A percentile compares a stretch with the other conserved stretches of the same genome.
phyloP scores from a whole-genome alignment of 495 filamentous ascomycete genomes.

The Podospora comata region DNA sequence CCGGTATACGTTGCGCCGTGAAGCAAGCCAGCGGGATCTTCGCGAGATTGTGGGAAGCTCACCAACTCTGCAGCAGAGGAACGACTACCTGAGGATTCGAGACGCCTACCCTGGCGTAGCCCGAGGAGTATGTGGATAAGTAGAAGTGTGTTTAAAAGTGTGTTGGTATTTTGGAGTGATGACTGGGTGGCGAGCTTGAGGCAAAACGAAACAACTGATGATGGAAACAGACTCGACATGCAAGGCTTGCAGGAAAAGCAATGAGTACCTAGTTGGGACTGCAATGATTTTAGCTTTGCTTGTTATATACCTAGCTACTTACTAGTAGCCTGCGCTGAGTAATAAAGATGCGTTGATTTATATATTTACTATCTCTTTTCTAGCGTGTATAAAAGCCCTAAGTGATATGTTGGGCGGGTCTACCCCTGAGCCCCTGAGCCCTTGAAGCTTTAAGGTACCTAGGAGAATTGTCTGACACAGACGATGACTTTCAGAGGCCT shows the following conservation, averaged over 20 bases:
- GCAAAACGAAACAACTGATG: background rate
- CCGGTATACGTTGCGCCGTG: background rate
- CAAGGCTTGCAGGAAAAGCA: background rate
- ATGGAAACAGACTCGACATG: background rate
- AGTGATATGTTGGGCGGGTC: background rate
- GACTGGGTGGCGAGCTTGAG: background rate
- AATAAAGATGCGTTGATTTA: background rate
- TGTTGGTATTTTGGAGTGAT: background rate
- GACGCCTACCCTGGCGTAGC: background rate
- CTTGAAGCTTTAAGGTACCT: no score
- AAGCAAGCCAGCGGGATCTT: background rate
- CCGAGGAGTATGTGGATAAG: background rate
- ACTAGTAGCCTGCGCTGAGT: background rate
- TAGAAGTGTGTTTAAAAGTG: background rate
- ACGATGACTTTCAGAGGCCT: no score
- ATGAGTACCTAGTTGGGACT: background rate
- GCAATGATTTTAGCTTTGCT: background rate
- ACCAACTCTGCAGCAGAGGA: background rate
- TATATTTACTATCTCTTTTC: background rate
- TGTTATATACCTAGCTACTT: background rate
- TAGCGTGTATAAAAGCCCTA: background rate
- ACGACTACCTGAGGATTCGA: background rate
- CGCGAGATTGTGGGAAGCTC: background rate
- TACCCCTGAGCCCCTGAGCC: no score
- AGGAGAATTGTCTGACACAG: no score